Evolutionary conservation across 2,329 filamentous ascomycete genomes (phyloP), one percentile per base, ranked within the genome.

Genomic region (Plectosphaerella cucumerina): DNA sequence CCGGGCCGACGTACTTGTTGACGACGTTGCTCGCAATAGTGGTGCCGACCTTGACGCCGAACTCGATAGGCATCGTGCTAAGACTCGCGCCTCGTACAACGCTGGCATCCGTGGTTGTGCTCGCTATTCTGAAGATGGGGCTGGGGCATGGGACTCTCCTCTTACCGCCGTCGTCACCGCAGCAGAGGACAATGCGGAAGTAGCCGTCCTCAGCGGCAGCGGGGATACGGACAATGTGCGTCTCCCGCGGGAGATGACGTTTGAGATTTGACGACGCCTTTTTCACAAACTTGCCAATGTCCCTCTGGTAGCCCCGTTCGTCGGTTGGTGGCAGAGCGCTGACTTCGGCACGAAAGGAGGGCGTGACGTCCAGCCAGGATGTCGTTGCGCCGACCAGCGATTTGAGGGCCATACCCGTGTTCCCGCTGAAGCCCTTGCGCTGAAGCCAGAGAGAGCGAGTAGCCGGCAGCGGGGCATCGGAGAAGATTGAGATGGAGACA

Each of bases 301-400:
- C 86, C 34, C 86, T 73, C 63, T 88, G 84, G 70, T 85, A 86
- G 1, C 76, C 81, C 3, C 85, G 75, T 61, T 89, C 86, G 34
- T 87, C 82, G 1, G 67, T 68, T 1, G 73, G 69, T 0, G 76
- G 68, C 2, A 89, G 59, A 44, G 84, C 75, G 1, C 76, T 68
- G 0, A 72, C 59, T 0, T 64, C 60, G 0, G 79, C 73, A 20
- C 71, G 70, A 2, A 73, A 65, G 0, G 70, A 70, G 0, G 86
- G 86, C 0, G 86, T 89, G 3, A 89, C 85, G 52, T 89, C 77
- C 12, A 89, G 70, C 86, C 86, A 89, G 58, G 70, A 74, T 8
- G 75, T 72, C 12, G 75, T 80, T 0, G 77, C 74, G 8, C 84
- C 79, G 34, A 88, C 67, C 1, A 88, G 64, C 0, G 84, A 79